phyloP scores from a whole-genome alignment of 768 basidiomycete genomes.

The Macrolepiota fuliginosa region DNA sequence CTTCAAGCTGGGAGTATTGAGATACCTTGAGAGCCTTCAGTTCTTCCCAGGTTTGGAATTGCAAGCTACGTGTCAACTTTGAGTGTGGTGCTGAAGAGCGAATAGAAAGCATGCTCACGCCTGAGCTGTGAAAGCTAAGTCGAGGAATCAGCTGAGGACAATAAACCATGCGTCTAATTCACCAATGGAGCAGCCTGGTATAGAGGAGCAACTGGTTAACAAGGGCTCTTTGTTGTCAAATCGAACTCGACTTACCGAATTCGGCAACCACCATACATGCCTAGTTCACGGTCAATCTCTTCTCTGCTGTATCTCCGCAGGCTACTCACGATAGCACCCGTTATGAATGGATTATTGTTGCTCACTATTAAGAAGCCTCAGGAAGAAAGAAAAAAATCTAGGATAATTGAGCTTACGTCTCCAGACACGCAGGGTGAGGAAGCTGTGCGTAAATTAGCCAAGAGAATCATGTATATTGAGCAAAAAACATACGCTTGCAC shows the following conservation, averaged over 20 bases:
- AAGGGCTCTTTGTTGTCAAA: neutral
- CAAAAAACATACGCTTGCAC: constrained; percentile 43
- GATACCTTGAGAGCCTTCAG: constrained; percentile 43
- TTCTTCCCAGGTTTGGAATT: constrained; percentile 41
- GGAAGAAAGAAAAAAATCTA: neutral
- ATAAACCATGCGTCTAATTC: constrained; percentile 17
- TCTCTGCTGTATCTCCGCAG: neutral
- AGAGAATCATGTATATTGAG: neutral
- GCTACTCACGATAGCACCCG: constrained; percentile 37
- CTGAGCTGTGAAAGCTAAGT: constrained; percentile 42
- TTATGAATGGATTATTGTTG: constrained; percentile 41
- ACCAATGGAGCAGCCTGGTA: constrained; percentile 41
- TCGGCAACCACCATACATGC: constrained; percentile 43
- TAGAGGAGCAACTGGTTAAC: neutral
- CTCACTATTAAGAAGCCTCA: constrained; percentile 36
- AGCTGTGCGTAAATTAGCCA: constrained; percentile 24
- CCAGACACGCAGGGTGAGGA: constrained; percentile 42
- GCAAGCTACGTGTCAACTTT: constrained; percentile 29
- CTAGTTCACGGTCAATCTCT: constrained; percentile 21
- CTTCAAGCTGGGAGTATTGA: neutral
- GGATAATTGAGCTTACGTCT: constrained; percentile 29
- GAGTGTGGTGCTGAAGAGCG: neutral
- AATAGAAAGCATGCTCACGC: constrained; percentile 32
- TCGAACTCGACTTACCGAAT: constrained; percentile 37
- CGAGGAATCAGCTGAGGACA: neutral